Base-by-base conservation (phyloP, 768 basidiomycete genomes). In the Suillus hirtellus region DNA sequence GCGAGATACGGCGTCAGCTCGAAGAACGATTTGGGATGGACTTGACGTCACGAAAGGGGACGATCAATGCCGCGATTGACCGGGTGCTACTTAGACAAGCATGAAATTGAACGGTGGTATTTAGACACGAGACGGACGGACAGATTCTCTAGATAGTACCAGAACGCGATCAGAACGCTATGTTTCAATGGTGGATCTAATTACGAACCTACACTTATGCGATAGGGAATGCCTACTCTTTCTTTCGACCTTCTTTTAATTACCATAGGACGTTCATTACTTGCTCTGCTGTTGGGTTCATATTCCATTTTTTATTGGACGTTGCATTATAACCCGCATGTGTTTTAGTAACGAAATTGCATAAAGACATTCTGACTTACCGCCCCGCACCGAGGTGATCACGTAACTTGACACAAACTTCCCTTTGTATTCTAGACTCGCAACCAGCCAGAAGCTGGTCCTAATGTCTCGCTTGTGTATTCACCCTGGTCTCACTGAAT, bases 11-110 rank as follows among this genome's bases (percentile, higher is more conserved):
- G 44, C 82, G 87, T 62, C 86, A 87, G 70, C 80, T 99, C 42
- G 96, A 98, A 76, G 86, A 87, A 64, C 83, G 82, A 64, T 97
- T 90, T 72, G 89, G 89, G 40, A 86, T 88, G 79, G 91, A 92
- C 73, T 76, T 98, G 63, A 84, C 86, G 14, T 67, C 85, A 27
- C 84, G 89, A 62, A 93, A 95, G 76, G 78, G 80, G 34, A 80
- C 81, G 34, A 92, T 95, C 75, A 95, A 95, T 67, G 81, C 86
- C 55, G 83, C 87, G 15, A 93, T 95, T 66, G 92, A 94, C 71
- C 80, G 87, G 60, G 80, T 86, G 49, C 78, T 94, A 62, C 78
- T 91, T 37, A 80, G 78, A 63, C 87, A 86, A 47, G 75, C 77
- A 46, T 61, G 60, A 61, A 24, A 35, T 61, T 3, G 40, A 37